These are phyloP conservation scores for Sarcodon aspratus DNA, from an alignment of 768 basidiomycete species.

Conservation along the genomic window DNA sequence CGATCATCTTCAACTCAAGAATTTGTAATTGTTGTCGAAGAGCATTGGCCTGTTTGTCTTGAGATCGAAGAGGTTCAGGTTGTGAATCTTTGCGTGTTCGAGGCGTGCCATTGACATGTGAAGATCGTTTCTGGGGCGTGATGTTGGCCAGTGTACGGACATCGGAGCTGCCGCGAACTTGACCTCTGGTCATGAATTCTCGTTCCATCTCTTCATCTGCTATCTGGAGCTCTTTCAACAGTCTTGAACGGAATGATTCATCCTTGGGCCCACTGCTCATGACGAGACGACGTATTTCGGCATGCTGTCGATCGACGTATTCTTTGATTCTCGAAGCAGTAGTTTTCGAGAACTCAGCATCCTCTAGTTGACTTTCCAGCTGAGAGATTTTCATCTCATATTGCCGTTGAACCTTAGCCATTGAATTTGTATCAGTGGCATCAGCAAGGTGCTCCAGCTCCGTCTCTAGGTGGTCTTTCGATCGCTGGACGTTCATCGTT, in stretches of 20 bases:
- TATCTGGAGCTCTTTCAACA: slow-evolving; percentile 51
- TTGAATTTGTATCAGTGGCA: slow-evolving; percentile 41
- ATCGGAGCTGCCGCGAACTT: slow-evolving; percentile 14
- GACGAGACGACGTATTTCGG: slow-evolving; percentile 61
- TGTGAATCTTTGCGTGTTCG: slow-evolving; percentile 25
- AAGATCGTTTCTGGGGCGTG: slow-evolving; percentile 35
- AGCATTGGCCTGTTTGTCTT: slow-evolving; percentile 35
- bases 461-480: slow-evolving; percentile 54
- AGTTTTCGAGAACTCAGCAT: slow-evolving; percentile 37
- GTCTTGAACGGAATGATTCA: slow-evolving; percentile 45
- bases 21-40: slow-evolving; percentile 56
- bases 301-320: slow-evolving; percentile 55
- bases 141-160: slow-evolving; percentile 30
- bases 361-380: slow-evolving; percentile 49
- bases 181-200: slow-evolving; percentile 33
- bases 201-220: slow-evolving; percentile 46
- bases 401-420: slow-evolving; percentile 50
- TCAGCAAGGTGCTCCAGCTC: slow-evolving; percentile 60
- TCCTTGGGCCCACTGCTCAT: slow-evolving; percentile 45
- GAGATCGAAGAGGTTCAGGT: slow-evolving; percentile 23
- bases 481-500: slow-evolving; percentile 38
- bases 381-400: slow-evolving; percentile 53
- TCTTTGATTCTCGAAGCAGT: slow-evolving; percentile 46
- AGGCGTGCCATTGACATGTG: slow-evolving; percentile 18
- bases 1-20: slow-evolving; percentile 56